Base-by-base conservation (phyloP, 768 basidiomycete genomes). In the Lyophyllum atratum region DNA sequence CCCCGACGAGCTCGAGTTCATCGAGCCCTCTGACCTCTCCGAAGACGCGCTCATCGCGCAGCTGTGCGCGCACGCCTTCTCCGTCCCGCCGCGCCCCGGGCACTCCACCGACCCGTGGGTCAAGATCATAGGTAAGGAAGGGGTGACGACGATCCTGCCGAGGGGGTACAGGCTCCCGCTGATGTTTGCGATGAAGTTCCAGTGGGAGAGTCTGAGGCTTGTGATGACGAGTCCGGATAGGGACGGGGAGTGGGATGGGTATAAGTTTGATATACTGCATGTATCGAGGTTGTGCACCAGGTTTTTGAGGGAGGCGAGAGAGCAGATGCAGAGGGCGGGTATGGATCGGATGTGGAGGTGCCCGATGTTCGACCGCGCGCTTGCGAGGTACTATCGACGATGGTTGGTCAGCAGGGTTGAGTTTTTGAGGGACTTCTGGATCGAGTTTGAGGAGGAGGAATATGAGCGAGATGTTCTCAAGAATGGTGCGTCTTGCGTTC, bases 121-220 rank as follows among this genome's bases (percentile, higher is more conserved):
- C 10, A 33, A 54, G 9, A 61, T 70, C 37, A 60, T 62, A 6
- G 24, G 48, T 0, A 50, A 49, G 17, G 65, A 66, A 31, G 70
- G 66, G 2, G 29, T 53, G 6, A 52, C 59, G 14, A 62, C 66
- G 9, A 42, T 63, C 1, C 54, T 79, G 1, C 80, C 79, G 11
- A 62, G 73, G 7, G 71, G 66, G 10, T 81, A 81, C 59, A 69
- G 80, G 1, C 62, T 78, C 17, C 78, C 80, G 0, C 62, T 81
- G 17, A 72, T 81, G 70, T 81, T 78, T 64, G 70, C 76, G 21
- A 76, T 76, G 34, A 75, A 75, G 52, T 80, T 76, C 55, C 72
- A 72, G 51, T 81, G 78, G 78, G 74, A 74, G 56, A 72, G 70
- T 12, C 59, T 80, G 3, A 60, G 70, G 53, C 71, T 81, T 26